Evolutionary conservation across 768 basidiomycete species (phyloP).

Genomic region (Candolleomyces eurysporus): DNA sequence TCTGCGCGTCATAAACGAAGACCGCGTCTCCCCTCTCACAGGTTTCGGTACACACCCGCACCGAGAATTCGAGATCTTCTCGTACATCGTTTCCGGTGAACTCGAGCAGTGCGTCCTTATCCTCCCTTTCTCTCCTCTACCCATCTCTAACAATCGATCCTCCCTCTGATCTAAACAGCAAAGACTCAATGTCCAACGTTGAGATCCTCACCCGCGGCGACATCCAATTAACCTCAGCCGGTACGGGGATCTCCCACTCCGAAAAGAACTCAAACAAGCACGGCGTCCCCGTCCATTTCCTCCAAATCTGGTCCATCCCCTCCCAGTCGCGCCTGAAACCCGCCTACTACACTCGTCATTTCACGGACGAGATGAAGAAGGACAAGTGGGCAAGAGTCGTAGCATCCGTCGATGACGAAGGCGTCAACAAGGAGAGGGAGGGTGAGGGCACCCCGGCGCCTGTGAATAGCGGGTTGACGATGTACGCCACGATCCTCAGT

Average conservation of each 20-base stretch:
- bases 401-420: conserved; percentile 61
- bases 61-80: conserved; percentile 88
- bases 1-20: conserved; percentile 91
- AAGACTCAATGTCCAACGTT: conserved; percentile 89
- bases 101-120: conserved; percentile 68
- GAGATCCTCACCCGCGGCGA: conserved; percentile 90
- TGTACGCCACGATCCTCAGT: conserved; percentile 77
- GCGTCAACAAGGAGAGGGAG: conserved; percentile 62
- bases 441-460: conserved; percentile 74
- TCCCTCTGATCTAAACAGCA: conserved; percentile 37
- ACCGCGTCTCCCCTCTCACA: conserved; percentile 69
- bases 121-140: background rate
- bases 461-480: conserved; percentile 61
- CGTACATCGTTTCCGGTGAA: conserved; percentile 76
- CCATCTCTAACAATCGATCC: background rate
- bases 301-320: conserved; percentile 55
- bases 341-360: conserved; percentile 85
- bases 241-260: conserved; percentile 87
- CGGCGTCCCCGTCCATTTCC: conserved; percentile 41
- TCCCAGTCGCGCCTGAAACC: conserved; percentile 52
- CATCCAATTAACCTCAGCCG: conserved; percentile 88
- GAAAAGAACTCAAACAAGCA: conserved; percentile 44
- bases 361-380: conserved; percentile 77
- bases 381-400: conserved; percentile 74
- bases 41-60: conserved; percentile 90